phyloP scores from a whole-genome alignment of 257 asterid genomes.

The Lycium barbarum region DNA sequence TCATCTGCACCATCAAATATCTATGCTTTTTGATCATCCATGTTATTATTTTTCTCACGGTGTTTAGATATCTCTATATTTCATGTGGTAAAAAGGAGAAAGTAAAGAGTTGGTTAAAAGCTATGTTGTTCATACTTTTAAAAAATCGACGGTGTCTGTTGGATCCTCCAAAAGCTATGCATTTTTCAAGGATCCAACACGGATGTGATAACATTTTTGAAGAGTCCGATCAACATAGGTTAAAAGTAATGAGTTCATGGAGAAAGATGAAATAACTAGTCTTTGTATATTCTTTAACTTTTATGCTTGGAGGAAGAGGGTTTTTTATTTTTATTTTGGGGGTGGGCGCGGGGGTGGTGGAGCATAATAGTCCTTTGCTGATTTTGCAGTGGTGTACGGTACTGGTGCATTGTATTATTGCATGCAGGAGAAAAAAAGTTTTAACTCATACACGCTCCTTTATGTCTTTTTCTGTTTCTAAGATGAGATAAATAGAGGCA shows the following conservation, averaged over 20 bases:
- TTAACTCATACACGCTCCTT: background rate
- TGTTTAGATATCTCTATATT: background rate
- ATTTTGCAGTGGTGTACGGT: slow-evolving; percentile 23
- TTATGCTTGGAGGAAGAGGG: background rate
- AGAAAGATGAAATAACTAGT: background rate
- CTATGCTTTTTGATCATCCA: background rate
- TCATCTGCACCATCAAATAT: slow-evolving; percentile 29
- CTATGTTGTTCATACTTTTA: background rate
- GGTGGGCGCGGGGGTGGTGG: slow-evolving; percentile 14
- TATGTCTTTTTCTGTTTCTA: background rate
- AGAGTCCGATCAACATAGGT: background rate
- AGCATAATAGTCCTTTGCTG: slow-evolving; percentile 27
- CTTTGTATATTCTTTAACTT: background rate
- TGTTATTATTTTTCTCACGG: background rate
- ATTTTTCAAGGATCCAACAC: no score
- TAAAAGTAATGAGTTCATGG: background rate
- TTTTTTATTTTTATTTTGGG: background rate
- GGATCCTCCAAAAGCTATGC: background rate
- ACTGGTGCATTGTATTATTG: slow-evolving; percentile 36
- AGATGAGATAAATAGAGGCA: background rate
- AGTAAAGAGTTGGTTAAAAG: background rate
- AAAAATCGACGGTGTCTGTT: background rate
- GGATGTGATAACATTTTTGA: background rate
- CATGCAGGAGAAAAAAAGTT: slow-evolving; percentile 37
- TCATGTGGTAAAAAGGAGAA: background rate